Percentiles rank a stretch among this genome's conserved stretches.
These are phyloP conservation scores for Oxyria digyna DNA, from an alignment of 148 eudicot genomes.

Conservation along the genomic window DNA sequence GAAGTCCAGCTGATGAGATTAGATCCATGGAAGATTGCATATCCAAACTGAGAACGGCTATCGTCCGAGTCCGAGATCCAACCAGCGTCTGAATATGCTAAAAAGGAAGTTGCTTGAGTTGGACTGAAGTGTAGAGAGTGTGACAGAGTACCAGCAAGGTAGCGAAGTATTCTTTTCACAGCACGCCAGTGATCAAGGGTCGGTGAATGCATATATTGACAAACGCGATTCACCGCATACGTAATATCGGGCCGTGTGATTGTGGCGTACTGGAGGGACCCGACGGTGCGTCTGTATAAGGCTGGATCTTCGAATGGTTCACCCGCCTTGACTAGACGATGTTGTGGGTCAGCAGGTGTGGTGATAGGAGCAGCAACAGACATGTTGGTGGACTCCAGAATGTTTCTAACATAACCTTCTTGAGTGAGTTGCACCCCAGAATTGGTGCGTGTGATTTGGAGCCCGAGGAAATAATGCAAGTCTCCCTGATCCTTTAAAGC, in stretches of 20 bases:
- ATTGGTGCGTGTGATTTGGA: no score
- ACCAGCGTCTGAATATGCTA: background rate
- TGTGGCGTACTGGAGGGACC: background rate
- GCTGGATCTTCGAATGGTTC: no score
- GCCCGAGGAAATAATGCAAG: no score
- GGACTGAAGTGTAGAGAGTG: no score
- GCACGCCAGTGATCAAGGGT: background rate
- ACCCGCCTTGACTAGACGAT: no score
- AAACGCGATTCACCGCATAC: background rate
- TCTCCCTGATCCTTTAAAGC: background rate
- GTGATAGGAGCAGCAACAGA: no score
- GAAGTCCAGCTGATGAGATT: background rate
- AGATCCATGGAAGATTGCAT: background rate
- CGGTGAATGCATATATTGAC: background rate
- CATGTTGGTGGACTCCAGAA: no score
- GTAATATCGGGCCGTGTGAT: no score
- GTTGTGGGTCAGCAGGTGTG: no score
- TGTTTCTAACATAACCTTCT: no score
- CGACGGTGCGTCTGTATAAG: background rate
- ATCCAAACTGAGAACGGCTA: background rate
- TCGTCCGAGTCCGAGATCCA: background rate
- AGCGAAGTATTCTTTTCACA: background rate
- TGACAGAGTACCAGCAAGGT: background rate
- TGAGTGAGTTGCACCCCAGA: no score
- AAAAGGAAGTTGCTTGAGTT: background rate